Conservation (phyloP, 2,329 filamentous ascomycete genomes). For the Hymenoscyphus albidus region DNA sequence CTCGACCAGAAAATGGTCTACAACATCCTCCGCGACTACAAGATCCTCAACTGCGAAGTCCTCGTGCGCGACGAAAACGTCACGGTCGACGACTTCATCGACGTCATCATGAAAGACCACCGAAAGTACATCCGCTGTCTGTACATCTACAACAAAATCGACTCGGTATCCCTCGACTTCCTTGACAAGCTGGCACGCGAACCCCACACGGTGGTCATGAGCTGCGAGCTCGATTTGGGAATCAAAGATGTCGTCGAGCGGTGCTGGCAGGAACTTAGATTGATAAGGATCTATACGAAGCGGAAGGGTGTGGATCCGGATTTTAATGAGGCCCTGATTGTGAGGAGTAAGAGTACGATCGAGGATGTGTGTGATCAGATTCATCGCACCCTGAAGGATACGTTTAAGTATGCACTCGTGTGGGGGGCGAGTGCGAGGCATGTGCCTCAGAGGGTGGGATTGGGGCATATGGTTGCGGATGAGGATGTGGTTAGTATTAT, state of each 20-base stretch:
- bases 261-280: constrained; percentile 86
- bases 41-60: constrained; percentile 96
- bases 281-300: constrained; percentile 96
- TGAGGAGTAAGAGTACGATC: constrained; percentile 80
- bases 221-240: constrained; percentile 90
- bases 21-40: constrained; percentile 97
- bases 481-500: constrained; percentile 68
- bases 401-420: constrained; percentile 96
- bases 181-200: constrained; percentile 89
- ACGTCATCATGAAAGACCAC: constrained; percentile 99
- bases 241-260: constrained; percentile 90
- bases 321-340: constrained; percentile 89
- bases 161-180: constrained; percentile 88
- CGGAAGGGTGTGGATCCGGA: constrained; percentile 87
- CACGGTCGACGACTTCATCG: constrained; percentile 97
- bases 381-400: constrained; percentile 91
- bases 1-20: constrained; percentile 97
- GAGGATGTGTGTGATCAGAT: constrained; percentile 97
- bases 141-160: constrained; percentile 99
- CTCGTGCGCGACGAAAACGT: constrained; percentile 91
- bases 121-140: constrained; percentile 91
- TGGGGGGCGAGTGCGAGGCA: constrained; percentile 97
- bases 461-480: constrained; percentile 73
- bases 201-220: constrained; percentile 94
- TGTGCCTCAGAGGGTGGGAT: constrained; percentile 86